Evolutionary conservation across 1,139 yeast genomes (phyloP).

Genomic region (Yamadazyma songkhlaensis): DNA sequence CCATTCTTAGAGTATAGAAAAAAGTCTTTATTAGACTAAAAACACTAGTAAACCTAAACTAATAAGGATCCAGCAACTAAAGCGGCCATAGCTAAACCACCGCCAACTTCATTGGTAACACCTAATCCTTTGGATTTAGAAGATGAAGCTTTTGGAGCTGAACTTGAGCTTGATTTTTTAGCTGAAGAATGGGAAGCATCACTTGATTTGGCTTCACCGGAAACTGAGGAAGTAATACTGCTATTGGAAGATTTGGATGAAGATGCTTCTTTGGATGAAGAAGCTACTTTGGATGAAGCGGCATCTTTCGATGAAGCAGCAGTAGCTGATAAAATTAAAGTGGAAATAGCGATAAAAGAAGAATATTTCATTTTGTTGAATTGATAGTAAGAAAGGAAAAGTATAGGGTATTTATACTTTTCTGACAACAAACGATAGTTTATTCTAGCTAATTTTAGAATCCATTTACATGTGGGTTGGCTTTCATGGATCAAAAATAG

Average conservation of each 20-base stretch:
- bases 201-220: slow-evolving; percentile 6
- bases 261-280: slow-evolving; percentile 8
- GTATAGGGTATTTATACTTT: too few species aligned
- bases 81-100: slow-evolving; percentile 14
- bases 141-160: slow-evolving; percentile 17
- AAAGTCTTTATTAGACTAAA: too few species aligned
- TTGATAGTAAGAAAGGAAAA: too few species aligned
- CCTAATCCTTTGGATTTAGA: slow-evolving; percentile 20
- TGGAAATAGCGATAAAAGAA: slow-evolving; percentile 13
- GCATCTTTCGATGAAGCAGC: slow-evolving; percentile 12
- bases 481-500: too few species aligned
- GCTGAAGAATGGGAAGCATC: slow-evolving; percentile 8
- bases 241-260: not conserved
- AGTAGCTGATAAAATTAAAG: slow-evolving; percentile 15
- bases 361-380: slow-evolving; percentile 15
- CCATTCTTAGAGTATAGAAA: too few species aligned
- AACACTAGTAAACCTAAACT: slow-evolving; percentile 11
- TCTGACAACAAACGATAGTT: too few species aligned
- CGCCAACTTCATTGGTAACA: slow-evolving; percentile 10
- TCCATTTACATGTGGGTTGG: too few species aligned
- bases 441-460: too few species aligned
- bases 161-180: slow-evolving; percentile 16
- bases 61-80: slow-evolving; percentile 15
- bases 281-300: slow-evolving; percentile 6
- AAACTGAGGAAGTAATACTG: slow-evolving; percentile 6